Evolutionary conservation across 306 rosid species (phyloP), one percentile per base, ranked within the genome.

Genomic region (Dalbergia cultrata): DNA sequence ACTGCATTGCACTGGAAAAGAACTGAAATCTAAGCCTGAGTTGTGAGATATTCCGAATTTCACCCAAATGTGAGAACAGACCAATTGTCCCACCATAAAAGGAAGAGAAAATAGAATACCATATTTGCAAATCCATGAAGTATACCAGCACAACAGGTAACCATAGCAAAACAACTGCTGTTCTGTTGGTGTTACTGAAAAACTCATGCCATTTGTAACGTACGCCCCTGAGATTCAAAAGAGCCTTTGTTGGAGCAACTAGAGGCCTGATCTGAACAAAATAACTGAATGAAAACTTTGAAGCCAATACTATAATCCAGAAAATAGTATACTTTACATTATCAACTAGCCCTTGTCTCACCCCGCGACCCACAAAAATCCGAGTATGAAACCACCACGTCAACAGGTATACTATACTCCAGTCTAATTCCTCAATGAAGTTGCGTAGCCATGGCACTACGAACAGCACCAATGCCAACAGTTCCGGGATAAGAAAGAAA

Each of bases 311-410:
- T 26, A 12, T 47, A 37, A 86, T 33, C 98, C 98, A 94, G 88
- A 92, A 94, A 80, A 78, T 1, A 62, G 93, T 74, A 77, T 94
- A 94, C 88, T 94, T 92, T 54, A 86, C 62, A 80, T 92, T 91
- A 78, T 87, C 90, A 33, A 91, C 45, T 52, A 94, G 89, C 37
- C 95, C 93, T 77, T 94, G 97, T 72, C 98, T 87, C 91, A 92
- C 75, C 34, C 89, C 98, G 9, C 98, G 97, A 5, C 98, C 98
- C 72, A 92, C 94, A 76, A 90, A 94, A 50, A 88, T 88, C 76
- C 97, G 90, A 37, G 93, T 85, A 67, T 94, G 86, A 87, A 92
- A 94, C 98, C 98, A 94, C 98, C 98, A 94, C 4, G 92, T 92
- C 78, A 88, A 79, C 81, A 84, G 37, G 83, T 93, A 94, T 12